These are phyloP conservation scores for Tribonema minus DNA, from an alignment of 108 stramenopile species.

Conservation along the genomic window DNA sequence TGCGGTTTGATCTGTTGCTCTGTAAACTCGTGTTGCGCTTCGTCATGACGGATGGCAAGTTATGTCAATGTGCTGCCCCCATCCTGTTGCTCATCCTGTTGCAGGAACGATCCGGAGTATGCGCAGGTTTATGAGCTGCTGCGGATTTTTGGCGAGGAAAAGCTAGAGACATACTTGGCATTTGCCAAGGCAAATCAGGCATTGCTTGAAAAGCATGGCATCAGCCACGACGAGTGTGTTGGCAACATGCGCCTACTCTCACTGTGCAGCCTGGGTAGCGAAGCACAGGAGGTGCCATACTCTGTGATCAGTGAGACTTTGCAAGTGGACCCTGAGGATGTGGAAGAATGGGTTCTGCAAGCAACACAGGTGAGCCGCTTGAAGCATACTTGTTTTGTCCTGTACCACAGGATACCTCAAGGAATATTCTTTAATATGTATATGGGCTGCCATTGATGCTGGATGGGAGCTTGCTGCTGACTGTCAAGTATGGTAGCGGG, in stretches of 20 bases:
- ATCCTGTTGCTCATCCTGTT: background rate
- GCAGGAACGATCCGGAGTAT: conserved; percentile 14
- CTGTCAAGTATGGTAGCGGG: too few relatives aligned
- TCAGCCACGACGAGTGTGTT: conserved; percentile 35
- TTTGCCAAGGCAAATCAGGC: conserved; percentile 3
- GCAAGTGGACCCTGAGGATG: conserved; percentile 23
- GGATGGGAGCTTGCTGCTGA: too few relatives aligned
- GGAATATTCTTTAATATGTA: too few relatives aligned
- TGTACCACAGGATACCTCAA: too few relatives aligned
- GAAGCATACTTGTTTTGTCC: too few relatives aligned
- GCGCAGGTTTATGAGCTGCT: conserved; percentile 35
- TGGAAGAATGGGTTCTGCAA: conserved; percentile 40
- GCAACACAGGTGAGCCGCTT: conserved; percentile 3
- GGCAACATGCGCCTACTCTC: conserved; percentile 45
- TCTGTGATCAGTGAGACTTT: conserved; percentile 25
- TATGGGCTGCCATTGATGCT: too few relatives aligned
- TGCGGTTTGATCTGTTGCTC: too few relatives aligned
- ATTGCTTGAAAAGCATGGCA: conserved; percentile 2
- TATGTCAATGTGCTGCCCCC: too few relatives aligned
- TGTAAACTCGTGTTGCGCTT: too few relatives aligned
- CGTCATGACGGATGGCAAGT: too few relatives aligned
- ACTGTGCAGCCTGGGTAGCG: conserved; percentile 32
- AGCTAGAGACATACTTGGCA: conserved; percentile 16
- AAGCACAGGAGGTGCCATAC: conserved; percentile 35
- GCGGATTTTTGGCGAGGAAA: conserved; percentile 31